A percentile compares a stretch with the other conserved stretches of the same genome.
These are phyloP conservation scores for Physaria fendleri DNA, from an alignment of 345 rosid species.

Conservation along the genomic window DNA sequence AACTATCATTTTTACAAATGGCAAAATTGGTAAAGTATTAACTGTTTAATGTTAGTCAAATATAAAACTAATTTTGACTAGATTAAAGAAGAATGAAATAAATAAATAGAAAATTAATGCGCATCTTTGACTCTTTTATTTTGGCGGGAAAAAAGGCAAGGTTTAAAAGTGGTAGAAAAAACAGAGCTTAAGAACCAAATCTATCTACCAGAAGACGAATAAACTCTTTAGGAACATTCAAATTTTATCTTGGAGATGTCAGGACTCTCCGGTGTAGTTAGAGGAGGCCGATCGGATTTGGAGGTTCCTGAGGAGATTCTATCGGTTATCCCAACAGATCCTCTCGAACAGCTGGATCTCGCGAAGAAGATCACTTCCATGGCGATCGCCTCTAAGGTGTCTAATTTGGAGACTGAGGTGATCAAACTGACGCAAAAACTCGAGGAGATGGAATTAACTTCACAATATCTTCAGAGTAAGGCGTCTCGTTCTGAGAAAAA, in stretches of 20 bases:
- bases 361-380: conserved; percentile 87
- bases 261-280: conserved; percentile 12
- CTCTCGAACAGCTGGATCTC: conserved; percentile 82
- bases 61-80: no score
- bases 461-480: conserved; percentile 49
- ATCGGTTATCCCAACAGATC: conserved; percentile 66
- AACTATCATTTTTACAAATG: no score
- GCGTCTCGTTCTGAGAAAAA: conserved; percentile 38
- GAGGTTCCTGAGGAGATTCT: conserved; percentile 56
- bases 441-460: conserved; percentile 46
- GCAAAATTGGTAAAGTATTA: no score
- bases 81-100: no score
- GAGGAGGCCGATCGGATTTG: conserved; percentile 41
- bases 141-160: conserved; percentile 10
- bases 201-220: background rate
- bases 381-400: conserved; percentile 75
- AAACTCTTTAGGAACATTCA: background rate
- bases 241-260: background rate
- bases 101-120: background rate
- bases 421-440: conserved; percentile 38
- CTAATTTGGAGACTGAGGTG: conserved; percentile 54
- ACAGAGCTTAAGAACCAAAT: background rate
- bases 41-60: no score
- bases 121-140: conserved; percentile 5
- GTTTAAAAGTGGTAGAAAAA: background rate